phyloP scores from a whole-genome alignment of 176 grass and related monocot genomes.

The Carex pumila region DNA sequence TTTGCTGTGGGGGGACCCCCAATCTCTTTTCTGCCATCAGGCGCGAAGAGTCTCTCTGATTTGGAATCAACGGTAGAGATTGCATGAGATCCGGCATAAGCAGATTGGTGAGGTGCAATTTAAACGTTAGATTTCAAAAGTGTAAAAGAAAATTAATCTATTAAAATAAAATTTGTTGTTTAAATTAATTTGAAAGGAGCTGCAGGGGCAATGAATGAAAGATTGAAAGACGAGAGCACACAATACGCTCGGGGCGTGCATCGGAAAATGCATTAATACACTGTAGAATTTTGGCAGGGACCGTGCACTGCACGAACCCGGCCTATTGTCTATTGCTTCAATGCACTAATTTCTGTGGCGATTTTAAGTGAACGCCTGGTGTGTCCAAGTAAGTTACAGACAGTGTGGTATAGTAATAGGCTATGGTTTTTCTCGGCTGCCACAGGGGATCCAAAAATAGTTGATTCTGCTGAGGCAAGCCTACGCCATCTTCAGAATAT shows the following conservation, averaged over 20 bases:
- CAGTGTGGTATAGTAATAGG: neutral
- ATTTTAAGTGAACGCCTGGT: neutral
- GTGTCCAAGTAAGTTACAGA: too few relatives aligned
- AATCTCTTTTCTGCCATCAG: neutral
- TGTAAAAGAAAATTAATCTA: neutral
- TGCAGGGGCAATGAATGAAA: neutral
- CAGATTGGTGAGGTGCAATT: neutral
- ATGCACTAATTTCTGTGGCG: neutral
- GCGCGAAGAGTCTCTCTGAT: neutral
- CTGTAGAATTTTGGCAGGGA: neutral
- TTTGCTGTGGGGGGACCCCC: neutral
- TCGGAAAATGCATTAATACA: neutral
- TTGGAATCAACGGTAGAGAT: neutral
- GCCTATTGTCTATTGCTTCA: neutral
- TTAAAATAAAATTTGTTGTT: neutral
- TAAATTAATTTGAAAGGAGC: neutral
- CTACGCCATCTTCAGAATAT: neutral
- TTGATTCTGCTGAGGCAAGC: neutral
- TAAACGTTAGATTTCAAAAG: neutral
- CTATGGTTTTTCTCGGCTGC: neutral
- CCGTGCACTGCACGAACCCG: slow-evolving; percentile 1
- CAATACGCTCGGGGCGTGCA: neutral
- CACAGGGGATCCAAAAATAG: neutral
- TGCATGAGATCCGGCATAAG: neutral
- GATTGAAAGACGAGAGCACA: neutral